Conservation (phyloP, 345 rosid species). For the Eucalyptus sp. region DNA sequence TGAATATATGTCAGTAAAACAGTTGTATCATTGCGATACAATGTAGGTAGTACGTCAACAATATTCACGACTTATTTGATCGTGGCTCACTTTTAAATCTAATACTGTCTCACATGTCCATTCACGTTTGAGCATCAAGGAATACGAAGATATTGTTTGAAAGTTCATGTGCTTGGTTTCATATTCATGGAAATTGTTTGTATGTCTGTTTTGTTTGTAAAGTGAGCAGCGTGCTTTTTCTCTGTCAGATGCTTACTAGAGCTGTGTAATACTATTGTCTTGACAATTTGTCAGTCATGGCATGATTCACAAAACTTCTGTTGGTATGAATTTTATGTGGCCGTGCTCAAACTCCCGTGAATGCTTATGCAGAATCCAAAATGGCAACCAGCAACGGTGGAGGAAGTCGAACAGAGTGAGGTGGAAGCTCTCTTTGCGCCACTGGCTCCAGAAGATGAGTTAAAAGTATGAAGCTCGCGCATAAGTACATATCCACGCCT, state of each 20-base stretch:
- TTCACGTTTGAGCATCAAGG: not conserved
- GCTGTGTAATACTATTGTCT: not conserved
- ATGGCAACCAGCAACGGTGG: conserved; percentile 73
- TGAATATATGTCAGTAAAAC: not conserved
- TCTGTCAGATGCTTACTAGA: not conserved
- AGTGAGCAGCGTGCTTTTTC: not conserved
- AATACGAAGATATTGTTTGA: not conserved
- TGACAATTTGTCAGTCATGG: not conserved
- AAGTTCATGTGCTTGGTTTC: not conserved
- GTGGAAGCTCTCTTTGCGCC: conserved; percentile 62
- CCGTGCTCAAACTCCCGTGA: not conserved
- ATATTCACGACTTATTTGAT: not conserved
- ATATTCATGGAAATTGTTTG: not conserved
- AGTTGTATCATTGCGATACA: not conserved
- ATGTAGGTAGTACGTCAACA: not conserved
- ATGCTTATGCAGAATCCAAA: conserved; percentile 58
- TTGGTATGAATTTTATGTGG: not conserved
- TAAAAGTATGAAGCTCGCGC: conserved; percentile 20
- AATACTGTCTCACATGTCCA: not conserved
- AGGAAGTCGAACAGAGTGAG: conserved; percentile 48
- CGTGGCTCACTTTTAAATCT: not conserved
- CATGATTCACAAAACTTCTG: not conserved
- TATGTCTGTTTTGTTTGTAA: not conserved
- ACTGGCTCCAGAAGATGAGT: conserved; percentile 39
- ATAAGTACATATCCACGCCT: not conserved